A percentile compares a stretch with the other conserved stretches of the same genome.
Evolutionary conservation across 2,329 filamentous ascomycete genomes (phyloP).

Genomic region (Kalmusia sp.): DNA sequence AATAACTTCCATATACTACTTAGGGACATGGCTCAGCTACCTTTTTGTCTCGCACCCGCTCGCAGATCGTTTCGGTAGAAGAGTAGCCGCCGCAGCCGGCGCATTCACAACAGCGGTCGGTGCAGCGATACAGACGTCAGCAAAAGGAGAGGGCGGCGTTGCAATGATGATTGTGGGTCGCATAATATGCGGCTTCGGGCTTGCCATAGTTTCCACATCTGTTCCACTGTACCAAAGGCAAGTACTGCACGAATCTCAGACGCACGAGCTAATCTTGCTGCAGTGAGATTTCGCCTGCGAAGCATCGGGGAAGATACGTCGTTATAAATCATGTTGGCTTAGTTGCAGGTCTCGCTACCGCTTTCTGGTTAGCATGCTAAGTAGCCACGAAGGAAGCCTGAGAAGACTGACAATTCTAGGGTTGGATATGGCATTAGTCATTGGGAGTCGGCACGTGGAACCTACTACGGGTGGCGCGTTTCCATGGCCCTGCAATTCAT

Average conservation of each 20-base stretch:
- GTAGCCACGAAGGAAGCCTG: background rate
- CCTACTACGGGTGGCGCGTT: slow-evolving; percentile 60
- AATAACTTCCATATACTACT: slow-evolving; percentile 65
- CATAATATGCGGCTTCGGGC: slow-evolving; percentile 60
- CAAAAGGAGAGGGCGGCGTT: slow-evolving; percentile 51
- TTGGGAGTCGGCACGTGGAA: slow-evolving; percentile 56
- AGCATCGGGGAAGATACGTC: slow-evolving; percentile 62
- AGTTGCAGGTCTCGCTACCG: slow-evolving; percentile 60
- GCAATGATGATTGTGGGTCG: slow-evolving; percentile 60
- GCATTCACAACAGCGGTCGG: slow-evolving; percentile 58
- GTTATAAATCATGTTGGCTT: slow-evolving; percentile 68
- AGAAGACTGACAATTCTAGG: slow-evolving; percentile 46
- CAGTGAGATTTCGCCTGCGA: slow-evolving; percentile 63
- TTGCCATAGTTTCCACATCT: slow-evolving; percentile 62
- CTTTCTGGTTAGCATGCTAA: slow-evolving; percentile 58
- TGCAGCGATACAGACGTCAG: slow-evolving; percentile 56
- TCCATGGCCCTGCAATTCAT: slow-evolving; percentile 61
- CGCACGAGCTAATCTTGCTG: background rate
- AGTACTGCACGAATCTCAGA: background rate
- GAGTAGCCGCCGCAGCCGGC: slow-evolving; percentile 59
- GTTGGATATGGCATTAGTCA: slow-evolving; percentile 64
- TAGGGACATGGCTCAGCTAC: slow-evolving; percentile 64
- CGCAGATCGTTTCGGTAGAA: slow-evolving; percentile 60
- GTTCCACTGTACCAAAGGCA: slow-evolving; percentile 66
- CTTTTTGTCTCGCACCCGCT: slow-evolving; percentile 61